phyloP scores from a whole-genome alignment of 2,329 filamentous ascomycete genomes.

The Fusarium sp. region DNA sequence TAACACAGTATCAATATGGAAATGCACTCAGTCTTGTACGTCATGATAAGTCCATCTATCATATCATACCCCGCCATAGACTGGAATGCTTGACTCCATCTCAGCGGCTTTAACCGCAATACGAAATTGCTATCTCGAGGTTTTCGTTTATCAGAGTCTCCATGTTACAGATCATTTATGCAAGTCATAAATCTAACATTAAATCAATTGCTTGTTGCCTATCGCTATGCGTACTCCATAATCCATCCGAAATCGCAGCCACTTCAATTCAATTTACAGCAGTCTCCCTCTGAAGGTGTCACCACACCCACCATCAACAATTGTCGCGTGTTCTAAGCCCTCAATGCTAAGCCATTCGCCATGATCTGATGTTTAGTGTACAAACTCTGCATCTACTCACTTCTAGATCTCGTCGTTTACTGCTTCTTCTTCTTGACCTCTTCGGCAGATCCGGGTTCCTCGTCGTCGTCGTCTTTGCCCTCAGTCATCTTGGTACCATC shows the following conservation, averaged over 20 bases:
- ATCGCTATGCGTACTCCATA: slow-evolving; percentile 21
- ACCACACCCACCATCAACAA: slow-evolving; percentile 8
- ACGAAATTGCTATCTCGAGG: background rate
- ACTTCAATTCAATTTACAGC: slow-evolving; percentile 5
- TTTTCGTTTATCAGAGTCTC: background rate
- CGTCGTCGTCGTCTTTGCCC: slow-evolving; percentile 49
- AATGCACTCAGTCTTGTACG: slow-evolving; percentile 7
- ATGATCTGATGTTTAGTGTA: slow-evolving; percentile 28
- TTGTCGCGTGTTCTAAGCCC: slow-evolving; percentile 3
- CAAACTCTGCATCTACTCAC: background rate
- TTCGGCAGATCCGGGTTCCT: slow-evolving; percentile 25
- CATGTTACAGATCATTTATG: background rate
- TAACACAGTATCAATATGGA: background rate
- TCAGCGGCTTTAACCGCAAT: background rate
- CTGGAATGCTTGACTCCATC: background rate
- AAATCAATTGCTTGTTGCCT: slow-evolving; percentile 12
- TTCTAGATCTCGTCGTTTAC: background rate
- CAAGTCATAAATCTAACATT: background rate
- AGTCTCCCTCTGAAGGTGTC: background rate
- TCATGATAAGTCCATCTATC: slow-evolving; percentile 24
- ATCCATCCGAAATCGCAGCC: background rate
- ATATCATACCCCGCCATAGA: slow-evolving; percentile 23
- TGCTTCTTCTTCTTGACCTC: slow-evolving; percentile 42
- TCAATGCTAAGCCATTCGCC: slow-evolving; percentile 7
- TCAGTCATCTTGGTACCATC: slow-evolving; percentile 49